phyloP scores from a whole-genome alignment of 331 rosid genomes.

The Pyrus hybrid region DNA sequence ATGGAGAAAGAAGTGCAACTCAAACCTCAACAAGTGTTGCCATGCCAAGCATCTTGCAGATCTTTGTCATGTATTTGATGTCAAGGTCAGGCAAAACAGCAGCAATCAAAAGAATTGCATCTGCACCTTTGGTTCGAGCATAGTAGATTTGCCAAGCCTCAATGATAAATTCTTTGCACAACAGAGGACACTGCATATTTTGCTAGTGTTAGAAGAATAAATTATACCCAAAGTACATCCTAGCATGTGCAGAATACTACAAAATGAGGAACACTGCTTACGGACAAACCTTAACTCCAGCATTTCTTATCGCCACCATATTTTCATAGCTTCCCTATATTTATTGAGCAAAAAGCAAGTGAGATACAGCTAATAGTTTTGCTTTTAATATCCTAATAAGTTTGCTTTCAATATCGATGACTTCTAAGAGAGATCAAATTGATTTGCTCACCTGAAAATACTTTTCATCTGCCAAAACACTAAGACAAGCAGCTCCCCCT shows the following conservation, averaged over 20 bases:
- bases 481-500: constrained; percentile 98
- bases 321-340: constrained; percentile 93
- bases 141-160: constrained; percentile 95
- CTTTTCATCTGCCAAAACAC: constrained; percentile 85
- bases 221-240: constrained; percentile 12
- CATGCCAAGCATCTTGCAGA: constrained; percentile 81
- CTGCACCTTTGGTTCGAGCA: constrained; percentile 88
- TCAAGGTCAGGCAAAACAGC: constrained; percentile 97
- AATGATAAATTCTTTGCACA: constrained; percentile 86
- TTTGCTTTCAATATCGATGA: constrained; percentile 3
- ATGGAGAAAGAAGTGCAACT: constrained; percentile 1
- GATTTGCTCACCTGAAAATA: constrained; percentile 62
- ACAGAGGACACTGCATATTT: constrained; percentile 76
- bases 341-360: constrained; percentile 16
- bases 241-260: not conserved
- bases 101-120: constrained; percentile 93
- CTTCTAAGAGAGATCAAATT: not conserved
- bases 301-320: constrained; percentile 65
- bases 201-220: constrained; percentile 18
- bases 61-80: constrained; percentile 71
- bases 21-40: constrained; percentile 79
- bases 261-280: not conserved
- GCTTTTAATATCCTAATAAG: too few species aligned
- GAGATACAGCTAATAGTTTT: constrained; percentile 9
- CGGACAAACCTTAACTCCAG: constrained; percentile 79